Percentiles rank a stretch among this genome's conserved stretches.
Conservation (phyloP, 805 yeast genomes). For the Saccharomycopsis malanga region DNA sequence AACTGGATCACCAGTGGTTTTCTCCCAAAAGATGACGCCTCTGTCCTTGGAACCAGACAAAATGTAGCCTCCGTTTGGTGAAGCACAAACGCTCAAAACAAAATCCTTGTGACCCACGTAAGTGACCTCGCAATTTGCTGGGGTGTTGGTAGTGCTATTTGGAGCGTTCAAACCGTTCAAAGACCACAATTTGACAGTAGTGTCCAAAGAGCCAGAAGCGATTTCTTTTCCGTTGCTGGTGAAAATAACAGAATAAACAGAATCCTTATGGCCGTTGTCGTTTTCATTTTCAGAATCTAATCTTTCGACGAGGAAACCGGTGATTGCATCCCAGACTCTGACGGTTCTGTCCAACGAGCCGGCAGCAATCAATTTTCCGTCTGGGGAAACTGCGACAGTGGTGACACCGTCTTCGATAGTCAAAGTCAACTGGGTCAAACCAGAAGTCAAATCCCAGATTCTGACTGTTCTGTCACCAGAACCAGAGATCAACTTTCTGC, state of each 20-base stretch:
- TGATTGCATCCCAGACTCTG: conserved; percentile 92
- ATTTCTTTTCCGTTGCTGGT: conserved; percentile 87
- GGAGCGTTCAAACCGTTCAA: conserved; percentile 45
- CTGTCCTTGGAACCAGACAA: conserved; percentile 95
- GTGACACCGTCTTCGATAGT: conserved; percentile 97
- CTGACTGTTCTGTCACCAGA: conserved; percentile 95
- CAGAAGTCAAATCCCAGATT: conserved; percentile 89
- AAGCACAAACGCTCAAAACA: conserved; percentile 87
- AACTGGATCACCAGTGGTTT: conserved; percentile 81
- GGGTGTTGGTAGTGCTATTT: conserved; percentile 34
- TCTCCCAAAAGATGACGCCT: conserved; percentile 97
- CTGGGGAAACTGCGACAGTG: conserved; percentile 95
- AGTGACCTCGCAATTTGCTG: conserved; percentile 76
- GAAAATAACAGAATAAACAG: conserved; percentile 91
- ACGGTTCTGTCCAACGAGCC: conserved; percentile 95
- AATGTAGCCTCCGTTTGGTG: conserved; percentile 88
- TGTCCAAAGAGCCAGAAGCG: conserved; percentile 91
- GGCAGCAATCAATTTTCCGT: conserved; percentile 90
- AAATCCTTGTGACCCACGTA: conserved; percentile 95
- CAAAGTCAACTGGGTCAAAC: conserved; percentile 82
- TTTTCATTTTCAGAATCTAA: conserved; percentile 82
- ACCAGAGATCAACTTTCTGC: conserved; percentile 88
- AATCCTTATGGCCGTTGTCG: conserved; percentile 92
- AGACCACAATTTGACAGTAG: conserved; percentile 95
- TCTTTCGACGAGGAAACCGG: conserved; percentile 88